Conservation (phyloP, 2,329 filamentous ascomycete genomes). For the Monilinia fructicola region DNA sequence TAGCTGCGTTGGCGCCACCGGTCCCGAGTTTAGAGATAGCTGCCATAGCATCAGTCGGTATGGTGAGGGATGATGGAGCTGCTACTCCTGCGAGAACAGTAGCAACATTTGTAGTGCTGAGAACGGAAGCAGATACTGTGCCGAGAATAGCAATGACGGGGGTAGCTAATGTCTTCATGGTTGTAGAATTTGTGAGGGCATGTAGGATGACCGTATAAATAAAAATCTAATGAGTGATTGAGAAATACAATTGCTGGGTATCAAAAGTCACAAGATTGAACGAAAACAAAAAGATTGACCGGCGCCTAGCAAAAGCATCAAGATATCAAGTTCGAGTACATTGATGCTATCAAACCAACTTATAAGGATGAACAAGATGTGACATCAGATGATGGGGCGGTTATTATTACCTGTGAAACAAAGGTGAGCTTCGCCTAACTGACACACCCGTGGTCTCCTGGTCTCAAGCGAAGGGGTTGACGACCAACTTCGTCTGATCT, state of each 20-base stretch:
- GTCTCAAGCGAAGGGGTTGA: conserved; percentile 15
- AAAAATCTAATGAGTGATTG: not conserved
- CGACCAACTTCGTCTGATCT: conserved; percentile 29
- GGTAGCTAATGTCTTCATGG: conserved; percentile 25
- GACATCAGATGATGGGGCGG: conserved; percentile 1
- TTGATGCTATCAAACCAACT: conserved; percentile 21
- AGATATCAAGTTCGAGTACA: not conserved
- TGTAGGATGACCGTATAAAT: conserved; percentile 9
- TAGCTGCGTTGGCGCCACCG: conserved; percentile 28
- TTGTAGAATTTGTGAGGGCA: conserved; percentile 2
- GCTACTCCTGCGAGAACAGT: conserved; percentile 31
- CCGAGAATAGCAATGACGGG: conserved; percentile 26
- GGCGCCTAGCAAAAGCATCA: conserved; percentile 26
- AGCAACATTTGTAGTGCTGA: conserved; percentile 31
- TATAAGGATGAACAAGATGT: conserved; percentile 23
- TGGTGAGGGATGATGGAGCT: conserved; percentile 28
- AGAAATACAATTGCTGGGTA: not conserved
- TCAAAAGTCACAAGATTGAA: conserved; percentile 3
- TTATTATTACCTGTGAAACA: conserved; percentile 7
- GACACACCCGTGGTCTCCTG: conserved; percentile 14
- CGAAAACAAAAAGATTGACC: conserved; percentile 25
- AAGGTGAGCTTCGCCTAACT: conserved; percentile 2
- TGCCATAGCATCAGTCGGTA: conserved; percentile 31
- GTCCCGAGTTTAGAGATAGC: conserved; percentile 33
- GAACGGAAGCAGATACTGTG: conserved; percentile 28